Conservation (phyloP, 352 stramenopile genomes). For the Globisporangium splendens region DNA sequence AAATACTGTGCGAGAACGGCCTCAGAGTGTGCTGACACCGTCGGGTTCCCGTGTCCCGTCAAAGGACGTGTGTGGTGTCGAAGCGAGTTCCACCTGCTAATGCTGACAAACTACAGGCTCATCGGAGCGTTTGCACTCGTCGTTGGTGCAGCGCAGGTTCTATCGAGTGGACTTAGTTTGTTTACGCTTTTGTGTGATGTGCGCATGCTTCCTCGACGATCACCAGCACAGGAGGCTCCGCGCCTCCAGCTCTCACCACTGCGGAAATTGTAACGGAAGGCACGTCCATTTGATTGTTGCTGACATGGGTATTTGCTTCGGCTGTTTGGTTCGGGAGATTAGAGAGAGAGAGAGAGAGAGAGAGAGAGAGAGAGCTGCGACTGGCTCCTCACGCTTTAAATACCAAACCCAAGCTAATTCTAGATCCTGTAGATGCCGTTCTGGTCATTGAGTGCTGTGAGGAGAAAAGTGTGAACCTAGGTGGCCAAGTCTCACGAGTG, state of each 20-base stretch:
- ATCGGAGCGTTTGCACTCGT: conserved; percentile 41
- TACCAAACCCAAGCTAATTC: too few species aligned
- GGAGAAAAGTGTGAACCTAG: too few species aligned
- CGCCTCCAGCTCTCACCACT: conserved; percentile 25
- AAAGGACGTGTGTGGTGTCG: conserved; percentile 44
- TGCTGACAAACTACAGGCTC: conserved; percentile 42
- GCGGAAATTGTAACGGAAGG: background rate
- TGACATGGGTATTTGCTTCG: too few species aligned
- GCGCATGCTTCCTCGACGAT: conserved; percentile 32
- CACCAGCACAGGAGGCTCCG: conserved; percentile 32
- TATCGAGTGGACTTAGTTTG: conserved; percentile 41
- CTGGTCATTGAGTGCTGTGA: too few species aligned
- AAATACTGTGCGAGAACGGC: conserved; percentile 34
- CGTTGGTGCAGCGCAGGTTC: conserved; percentile 37
- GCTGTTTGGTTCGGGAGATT: too few species aligned
- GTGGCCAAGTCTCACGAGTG: too few species aligned
- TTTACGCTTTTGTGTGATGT: conserved; percentile 67
- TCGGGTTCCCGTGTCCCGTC: conserved; percentile 32
- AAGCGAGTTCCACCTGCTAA: conserved; percentile 34
- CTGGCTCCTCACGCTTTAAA: too few species aligned
- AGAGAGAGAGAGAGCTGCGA: too few species aligned
- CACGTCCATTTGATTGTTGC: too few species aligned
- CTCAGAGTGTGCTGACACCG: conserved; percentile 15
- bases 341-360: too few species aligned
- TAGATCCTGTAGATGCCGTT: too few species aligned